These are phyloP conservation scores for Penicillium verrucosum DNA, from an alignment of 2,329 filamentous ascomycete genomes.

Conservation along the genomic window DNA sequence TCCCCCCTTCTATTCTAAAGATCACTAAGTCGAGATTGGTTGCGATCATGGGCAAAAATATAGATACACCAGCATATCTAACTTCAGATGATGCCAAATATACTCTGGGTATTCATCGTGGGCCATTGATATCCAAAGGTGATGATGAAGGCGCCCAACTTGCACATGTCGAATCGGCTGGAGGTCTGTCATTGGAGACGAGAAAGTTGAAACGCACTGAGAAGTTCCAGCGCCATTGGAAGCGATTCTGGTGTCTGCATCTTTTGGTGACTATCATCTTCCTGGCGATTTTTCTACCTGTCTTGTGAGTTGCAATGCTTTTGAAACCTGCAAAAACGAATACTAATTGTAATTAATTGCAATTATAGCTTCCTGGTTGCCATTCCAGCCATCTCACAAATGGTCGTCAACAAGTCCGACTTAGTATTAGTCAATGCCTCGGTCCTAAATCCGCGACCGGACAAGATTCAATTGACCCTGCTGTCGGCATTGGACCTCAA, in stretches of 20 bases:
- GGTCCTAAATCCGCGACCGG: slow-evolving; percentile 34
- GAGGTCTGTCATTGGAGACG: slow-evolving; percentile 28
- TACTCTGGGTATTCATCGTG: slow-evolving; percentile 31
- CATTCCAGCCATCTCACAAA: slow-evolving; percentile 42
- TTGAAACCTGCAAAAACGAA: not conserved
- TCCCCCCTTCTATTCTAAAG: not conserved
- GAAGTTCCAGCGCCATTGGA: slow-evolving; percentile 35
- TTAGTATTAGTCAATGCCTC: slow-evolving; percentile 37
- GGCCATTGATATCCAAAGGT: slow-evolving; percentile 23
- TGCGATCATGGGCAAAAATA: slow-evolving; percentile 23
- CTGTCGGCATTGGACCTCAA: slow-evolving; percentile 38
- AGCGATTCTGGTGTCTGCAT: slow-evolving; percentile 41
- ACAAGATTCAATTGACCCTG: slow-evolving; percentile 35
- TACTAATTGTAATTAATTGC: not conserved
- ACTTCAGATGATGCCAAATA: slow-evolving; percentile 30
- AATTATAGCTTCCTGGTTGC: slow-evolving; percentile 38
- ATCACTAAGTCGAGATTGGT: not conserved
- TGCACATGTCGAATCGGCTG: slow-evolving; percentile 28
- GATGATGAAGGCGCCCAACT: slow-evolving; percentile 19
- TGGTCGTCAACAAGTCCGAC: slow-evolving; percentile 36
- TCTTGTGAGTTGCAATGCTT: slow-evolving; percentile 32
- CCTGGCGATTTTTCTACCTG: slow-evolving; percentile 39
- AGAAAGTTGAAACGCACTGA: slow-evolving; percentile 24
- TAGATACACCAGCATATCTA: slow-evolving; percentile 26
- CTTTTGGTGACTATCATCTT: slow-evolving; percentile 35